Conservation (phyloP, 176 grass and related monocot species). For the Lolium multiflorum region DNA sequence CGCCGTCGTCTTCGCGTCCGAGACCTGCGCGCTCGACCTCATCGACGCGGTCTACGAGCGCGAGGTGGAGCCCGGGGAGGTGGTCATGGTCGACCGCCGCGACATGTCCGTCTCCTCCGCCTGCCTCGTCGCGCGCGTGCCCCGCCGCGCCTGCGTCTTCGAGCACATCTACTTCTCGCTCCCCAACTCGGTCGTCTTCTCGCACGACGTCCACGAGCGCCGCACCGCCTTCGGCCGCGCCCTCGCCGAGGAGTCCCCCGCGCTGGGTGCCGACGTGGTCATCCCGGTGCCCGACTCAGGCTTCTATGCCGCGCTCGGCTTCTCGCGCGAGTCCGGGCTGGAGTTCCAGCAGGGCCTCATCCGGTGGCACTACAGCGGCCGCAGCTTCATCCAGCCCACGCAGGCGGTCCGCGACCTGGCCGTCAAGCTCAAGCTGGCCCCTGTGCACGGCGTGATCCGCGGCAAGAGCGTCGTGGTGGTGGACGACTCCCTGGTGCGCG, state of each 20-base stretch:
- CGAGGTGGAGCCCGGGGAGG: constrained; percentile 80
- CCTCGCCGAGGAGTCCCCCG: constrained; percentile 67
- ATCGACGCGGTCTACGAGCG: constrained; percentile 76
- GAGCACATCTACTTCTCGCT: constrained; percentile 81
- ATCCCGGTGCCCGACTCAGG: constrained; percentile 79
- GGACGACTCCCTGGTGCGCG: constrained; percentile 82
- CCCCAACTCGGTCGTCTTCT: constrained; percentile 77
- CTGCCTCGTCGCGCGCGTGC: constrained; percentile 59
- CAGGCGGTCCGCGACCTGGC: constrained; percentile 72
- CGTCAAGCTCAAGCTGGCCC: constrained; percentile 76
- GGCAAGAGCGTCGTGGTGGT: constrained; percentile 81
- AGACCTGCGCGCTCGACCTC: constrained; percentile 83
- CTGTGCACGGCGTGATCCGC: constrained; percentile 57
- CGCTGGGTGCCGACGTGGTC: constrained; percentile 59
- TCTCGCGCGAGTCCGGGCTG: constrained; percentile 57
- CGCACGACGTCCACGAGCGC: constrained; percentile 69
- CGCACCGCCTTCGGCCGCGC: constrained; percentile 70
- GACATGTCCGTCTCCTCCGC: constrained; percentile 57
- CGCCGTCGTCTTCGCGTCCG: constrained; percentile 75
- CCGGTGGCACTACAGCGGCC: constrained; percentile 74
- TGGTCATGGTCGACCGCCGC: constrained; percentile 67
- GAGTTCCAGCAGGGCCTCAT: constrained; percentile 80
- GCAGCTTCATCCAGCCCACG: constrained; percentile 81
- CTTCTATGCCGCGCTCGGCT: constrained; percentile 76
- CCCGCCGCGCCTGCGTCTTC: constrained; percentile 64